Base-by-base conservation (phyloP, 202 grass and related monocot genomes). In the Bolboschoenoplectus hybrid region DNA sequence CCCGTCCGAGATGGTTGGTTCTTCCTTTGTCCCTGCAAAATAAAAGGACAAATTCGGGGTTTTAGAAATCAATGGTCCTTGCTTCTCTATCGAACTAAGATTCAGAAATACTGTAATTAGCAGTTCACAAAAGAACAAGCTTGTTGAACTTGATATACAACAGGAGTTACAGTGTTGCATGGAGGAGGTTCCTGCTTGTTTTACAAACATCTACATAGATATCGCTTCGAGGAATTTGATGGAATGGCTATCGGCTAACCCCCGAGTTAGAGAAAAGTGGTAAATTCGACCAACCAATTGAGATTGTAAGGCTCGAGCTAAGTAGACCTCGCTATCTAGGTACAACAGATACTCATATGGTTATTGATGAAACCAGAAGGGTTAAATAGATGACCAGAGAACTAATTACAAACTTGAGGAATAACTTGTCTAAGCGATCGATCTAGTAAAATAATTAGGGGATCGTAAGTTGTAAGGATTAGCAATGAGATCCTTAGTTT, bases 21-120 rank as follows among this genome's bases (percentile, higher is more conserved):
- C 91, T 40, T 92, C 65, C 69, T 90, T 90, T 20, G 84, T 90
- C 46, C 84, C 91, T 93, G 63, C 56, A 86, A 62, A 51, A 35
- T 67, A 50, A 4, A 45, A 82, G 32, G 9, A 14, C n/a, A 66
- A 3, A 13, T 6, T 41, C 58, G 57, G 0, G 9, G 8, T 41
- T 67, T 40, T 1, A 19, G 10, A 16, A 9, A 51, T 51, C 41
- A 26, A 67, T 14, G 2, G 8, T 80, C 14, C 8, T 9, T 11
- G 19, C 45, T 51, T 26, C 9, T 14, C 19, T 34, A 26, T 20
- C 7, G n/a, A 80, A 16, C 36, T 79, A 79, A 14, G 47, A 52
- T 34, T 53, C 36, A 20, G 14, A 79, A 41, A 40, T 14, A 79
- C 69, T 47, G 35, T 78, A 39, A 4, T 49, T 39, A n/a, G 45